Evolutionary conservation across 768 basidiomycete genomes (phyloP).

Genomic region (Collybia sp.): DNA sequence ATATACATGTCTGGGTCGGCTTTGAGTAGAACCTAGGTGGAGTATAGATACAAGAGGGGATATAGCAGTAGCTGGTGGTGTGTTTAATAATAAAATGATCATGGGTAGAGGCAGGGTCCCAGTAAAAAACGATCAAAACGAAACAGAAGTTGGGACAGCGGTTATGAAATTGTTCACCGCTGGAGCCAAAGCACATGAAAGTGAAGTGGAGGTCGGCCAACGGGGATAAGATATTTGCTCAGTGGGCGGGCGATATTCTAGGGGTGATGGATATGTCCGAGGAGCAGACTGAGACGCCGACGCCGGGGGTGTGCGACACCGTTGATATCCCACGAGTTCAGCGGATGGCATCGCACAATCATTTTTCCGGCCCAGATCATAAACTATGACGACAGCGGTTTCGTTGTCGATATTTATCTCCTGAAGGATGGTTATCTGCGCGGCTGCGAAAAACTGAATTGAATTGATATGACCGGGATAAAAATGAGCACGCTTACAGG

Average conservation of each 20-base stretch:
- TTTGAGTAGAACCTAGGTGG: no score
- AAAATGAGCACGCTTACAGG: slow-evolving; percentile 39
- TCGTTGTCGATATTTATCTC: slow-evolving; percentile 64
- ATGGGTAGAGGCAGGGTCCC: slow-evolving; percentile 3
- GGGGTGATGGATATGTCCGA: slow-evolving; percentile 3
- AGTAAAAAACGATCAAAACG: slow-evolving; percentile 4
- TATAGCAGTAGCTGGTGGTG: no score
- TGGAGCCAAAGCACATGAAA: slow-evolving; percentile 39
- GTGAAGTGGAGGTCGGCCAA: slow-evolving; percentile 20
- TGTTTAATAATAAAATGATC: no score
- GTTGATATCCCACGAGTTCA: slow-evolving; percentile 50
- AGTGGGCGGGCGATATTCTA: slow-evolving; percentile 1
- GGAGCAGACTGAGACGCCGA: slow-evolving; percentile 5
- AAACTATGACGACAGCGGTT: slow-evolving; percentile 58
- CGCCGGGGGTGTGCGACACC: slow-evolving; percentile 16
- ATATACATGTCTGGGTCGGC: no score
- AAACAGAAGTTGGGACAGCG: slow-evolving; percentile 2
- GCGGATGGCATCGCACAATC: slow-evolving; percentile 51
- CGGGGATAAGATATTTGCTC: not conserved
- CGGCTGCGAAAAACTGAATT: slow-evolving; percentile 33
- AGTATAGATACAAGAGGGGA: no score
- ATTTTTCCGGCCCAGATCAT: slow-evolving; percentile 60
- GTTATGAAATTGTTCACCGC: slow-evolving; percentile 11
- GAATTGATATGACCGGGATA: slow-evolving; percentile 13
- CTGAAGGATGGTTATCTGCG: slow-evolving; percentile 59